Evolutionary conservation across 2,329 filamentous ascomycete genomes (phyloP).

Genomic region (Alternaria arborescens): DNA sequence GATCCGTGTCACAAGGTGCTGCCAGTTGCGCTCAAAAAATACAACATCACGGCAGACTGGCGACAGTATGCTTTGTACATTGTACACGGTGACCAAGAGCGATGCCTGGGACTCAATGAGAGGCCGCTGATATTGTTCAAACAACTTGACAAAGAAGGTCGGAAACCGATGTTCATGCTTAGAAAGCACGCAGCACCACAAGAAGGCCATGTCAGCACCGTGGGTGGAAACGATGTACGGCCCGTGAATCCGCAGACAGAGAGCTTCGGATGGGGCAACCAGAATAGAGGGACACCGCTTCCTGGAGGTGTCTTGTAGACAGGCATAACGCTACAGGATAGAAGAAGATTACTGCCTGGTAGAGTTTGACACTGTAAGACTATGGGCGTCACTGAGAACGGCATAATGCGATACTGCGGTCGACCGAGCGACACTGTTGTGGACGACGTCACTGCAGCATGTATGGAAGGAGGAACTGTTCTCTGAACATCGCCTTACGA

Average conservation of each 20-base stretch:
- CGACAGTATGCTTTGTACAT: slow-evolving; percentile 98
- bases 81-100: slow-evolving; percentile 97
- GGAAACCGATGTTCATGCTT: slow-evolving; percentile 99
- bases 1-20: slow-evolving; percentile 98
- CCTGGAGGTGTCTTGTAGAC: slow-evolving; percentile 35
- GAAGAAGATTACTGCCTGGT: not conserved
- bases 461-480: not conserved
- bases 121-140: slow-evolving; percentile 97
- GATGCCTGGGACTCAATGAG: slow-evolving; percentile 89
- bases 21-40: slow-evolving; percentile 94
- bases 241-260: slow-evolving; percentile 31
- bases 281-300: slow-evolving; percentile 36
- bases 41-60: slow-evolving; percentile 98
- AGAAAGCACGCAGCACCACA: slow-evolving; percentile 68
- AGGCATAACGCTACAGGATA: not conserved
- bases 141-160: slow-evolving; percentile 93
- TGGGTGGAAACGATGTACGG: slow-evolving; percentile 47
- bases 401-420: not conserved
- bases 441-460: not conserved
- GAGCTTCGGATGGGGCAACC: slow-evolving; percentile 35
- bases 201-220: slow-evolving; percentile 56
- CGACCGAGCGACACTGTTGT: not conserved
- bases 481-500: not conserved
- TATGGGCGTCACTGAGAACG: not conserved
- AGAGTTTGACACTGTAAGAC: slow-evolving; percentile 12